These are phyloP conservation scores for Verticillium alfalfae DNA, from an alignment of 2,329 filamentous ascomycete species.

Conservation along the genomic window DNA sequence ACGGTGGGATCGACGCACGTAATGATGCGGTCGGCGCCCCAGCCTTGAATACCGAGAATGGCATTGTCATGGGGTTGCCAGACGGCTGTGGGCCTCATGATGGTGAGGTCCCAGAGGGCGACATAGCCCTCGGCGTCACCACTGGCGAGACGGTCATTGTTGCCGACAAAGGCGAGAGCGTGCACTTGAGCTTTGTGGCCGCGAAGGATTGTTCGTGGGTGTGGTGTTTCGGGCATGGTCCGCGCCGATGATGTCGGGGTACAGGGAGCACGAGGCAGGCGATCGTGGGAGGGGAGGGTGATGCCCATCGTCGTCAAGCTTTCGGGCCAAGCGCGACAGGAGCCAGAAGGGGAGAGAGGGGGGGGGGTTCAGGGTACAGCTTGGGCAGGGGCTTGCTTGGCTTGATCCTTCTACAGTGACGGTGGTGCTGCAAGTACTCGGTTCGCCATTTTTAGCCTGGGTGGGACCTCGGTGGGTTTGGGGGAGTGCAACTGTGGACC, in stretches of 20 bases:
- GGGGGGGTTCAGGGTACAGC: background rate
- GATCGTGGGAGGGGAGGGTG: background rate
- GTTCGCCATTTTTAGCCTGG: too few relatives aligned
- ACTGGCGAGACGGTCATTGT: conserved; percentile 73
- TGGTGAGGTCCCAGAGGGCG: conserved; percentile 77
- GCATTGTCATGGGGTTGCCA: conserved; percentile 81
- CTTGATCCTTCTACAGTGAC: background rate
- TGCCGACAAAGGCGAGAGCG: conserved; percentile 63
- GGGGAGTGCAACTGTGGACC: too few relatives aligned
- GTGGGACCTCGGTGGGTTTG: too few relatives aligned
- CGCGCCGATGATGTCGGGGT: conserved; percentile 9
- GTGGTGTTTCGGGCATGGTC: conserved; percentile 15
- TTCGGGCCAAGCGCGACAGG: background rate
- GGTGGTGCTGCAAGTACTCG: background rate
- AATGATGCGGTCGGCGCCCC: conserved; percentile 69
- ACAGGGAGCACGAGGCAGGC: background rate
- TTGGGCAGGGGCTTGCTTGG: background rate
- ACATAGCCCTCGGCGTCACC: conserved; percentile 90
- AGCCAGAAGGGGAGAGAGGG: too few relatives aligned
- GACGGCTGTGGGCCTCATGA: conserved; percentile 73
- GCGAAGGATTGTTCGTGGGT: conserved; percentile 64
- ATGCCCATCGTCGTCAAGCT: background rate
- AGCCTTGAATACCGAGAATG: conserved; percentile 68
- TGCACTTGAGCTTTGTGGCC: conserved; percentile 82
- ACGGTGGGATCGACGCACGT: conserved; percentile 56